phyloP scores from a whole-genome alignment of 2,329 filamentous ascomycete species.

The Colletotrichum echinochloae region DNA sequence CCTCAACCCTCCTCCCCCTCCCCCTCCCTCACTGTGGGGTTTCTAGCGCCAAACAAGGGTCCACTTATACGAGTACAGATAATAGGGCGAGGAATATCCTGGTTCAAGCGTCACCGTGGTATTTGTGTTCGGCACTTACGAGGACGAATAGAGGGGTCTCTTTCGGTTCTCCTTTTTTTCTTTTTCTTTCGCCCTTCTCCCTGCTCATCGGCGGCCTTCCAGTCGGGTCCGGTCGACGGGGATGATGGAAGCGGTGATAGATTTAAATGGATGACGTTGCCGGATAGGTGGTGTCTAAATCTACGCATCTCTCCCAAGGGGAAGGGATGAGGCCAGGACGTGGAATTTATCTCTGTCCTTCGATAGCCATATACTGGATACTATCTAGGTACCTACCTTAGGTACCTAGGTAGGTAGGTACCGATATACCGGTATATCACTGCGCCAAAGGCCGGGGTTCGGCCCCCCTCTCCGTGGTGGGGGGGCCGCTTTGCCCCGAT shows the following conservation, averaged over 20 bases:
- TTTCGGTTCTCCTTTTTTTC: background rate
- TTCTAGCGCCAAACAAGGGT: too few species aligned
- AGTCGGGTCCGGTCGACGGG: background rate
- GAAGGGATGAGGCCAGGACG: background rate
- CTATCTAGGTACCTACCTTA: too few species aligned
- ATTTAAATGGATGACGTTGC: background rate
- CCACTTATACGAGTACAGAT: too few species aligned
- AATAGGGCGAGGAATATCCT: background rate
- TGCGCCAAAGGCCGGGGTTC: background rate
- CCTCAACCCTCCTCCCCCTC: background rate
- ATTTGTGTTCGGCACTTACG: constrained; percentile 22
- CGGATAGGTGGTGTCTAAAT: background rate
- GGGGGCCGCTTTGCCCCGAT: background rate
- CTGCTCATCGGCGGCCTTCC: constrained; percentile 16
- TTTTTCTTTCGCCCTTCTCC: background rate
- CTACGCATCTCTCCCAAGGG: background rate
- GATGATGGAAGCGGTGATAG: background rate
- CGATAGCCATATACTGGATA: too few species aligned
- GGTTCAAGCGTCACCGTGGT: constrained; percentile 18
- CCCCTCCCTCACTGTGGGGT: background rate
- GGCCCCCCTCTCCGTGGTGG: background rate
- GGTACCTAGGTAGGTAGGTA: too few species aligned
- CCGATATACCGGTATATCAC: too few species aligned
- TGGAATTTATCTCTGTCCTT: too few species aligned
- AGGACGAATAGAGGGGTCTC: background rate